phyloP scores from a whole-genome alignment of 129 eudicot genomes.

The Smallanthus sonchifolius region DNA sequence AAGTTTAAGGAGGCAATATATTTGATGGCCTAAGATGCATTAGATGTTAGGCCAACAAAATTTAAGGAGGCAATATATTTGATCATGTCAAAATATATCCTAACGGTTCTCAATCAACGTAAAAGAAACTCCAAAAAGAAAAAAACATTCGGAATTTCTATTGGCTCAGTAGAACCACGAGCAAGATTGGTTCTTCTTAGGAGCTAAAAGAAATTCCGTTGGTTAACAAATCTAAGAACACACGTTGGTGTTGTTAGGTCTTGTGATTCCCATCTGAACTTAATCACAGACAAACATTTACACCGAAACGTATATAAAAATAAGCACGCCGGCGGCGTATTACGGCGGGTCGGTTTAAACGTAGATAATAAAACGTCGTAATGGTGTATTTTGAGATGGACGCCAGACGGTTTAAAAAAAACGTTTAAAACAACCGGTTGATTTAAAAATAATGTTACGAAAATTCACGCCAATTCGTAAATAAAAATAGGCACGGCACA shows the following conservation, averaged over 20 bases:
- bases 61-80: conserved; percentile 23
- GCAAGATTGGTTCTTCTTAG: conserved; percentile 45
- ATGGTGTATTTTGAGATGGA: too few species aligned
- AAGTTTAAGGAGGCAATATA: neutral
- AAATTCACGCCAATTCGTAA: too few species aligned
- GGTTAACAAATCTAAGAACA: conserved; percentile 18
- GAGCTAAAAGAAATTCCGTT: conserved; percentile 33
- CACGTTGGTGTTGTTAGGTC: conserved; percentile 37
- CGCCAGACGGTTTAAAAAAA: too few species aligned
- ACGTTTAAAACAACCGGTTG: too few species aligned
- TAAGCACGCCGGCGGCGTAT: too few species aligned
- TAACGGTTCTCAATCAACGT: conserved; percentile 3
- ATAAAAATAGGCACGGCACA: too few species aligned
- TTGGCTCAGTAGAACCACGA: conserved; percentile 47
- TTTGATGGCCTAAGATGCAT: conserved; percentile 24
- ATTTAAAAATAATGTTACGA: too few species aligned
- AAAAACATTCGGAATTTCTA: conserved; percentile 28
- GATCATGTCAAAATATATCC: conserved; percentile 32
- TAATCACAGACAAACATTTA: conserved; percentile 20
- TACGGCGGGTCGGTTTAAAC: too few species aligned
- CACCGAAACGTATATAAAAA: too few species aligned
- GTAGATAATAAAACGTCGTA: too few species aligned
- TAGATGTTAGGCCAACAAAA: conserved; percentile 14
- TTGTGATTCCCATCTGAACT: conserved; percentile 8
- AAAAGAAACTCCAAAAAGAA: conserved; percentile 5